Base-by-base conservation (phyloP, 208 protist genomes). In the Trypanosoma rangeli region DNA sequence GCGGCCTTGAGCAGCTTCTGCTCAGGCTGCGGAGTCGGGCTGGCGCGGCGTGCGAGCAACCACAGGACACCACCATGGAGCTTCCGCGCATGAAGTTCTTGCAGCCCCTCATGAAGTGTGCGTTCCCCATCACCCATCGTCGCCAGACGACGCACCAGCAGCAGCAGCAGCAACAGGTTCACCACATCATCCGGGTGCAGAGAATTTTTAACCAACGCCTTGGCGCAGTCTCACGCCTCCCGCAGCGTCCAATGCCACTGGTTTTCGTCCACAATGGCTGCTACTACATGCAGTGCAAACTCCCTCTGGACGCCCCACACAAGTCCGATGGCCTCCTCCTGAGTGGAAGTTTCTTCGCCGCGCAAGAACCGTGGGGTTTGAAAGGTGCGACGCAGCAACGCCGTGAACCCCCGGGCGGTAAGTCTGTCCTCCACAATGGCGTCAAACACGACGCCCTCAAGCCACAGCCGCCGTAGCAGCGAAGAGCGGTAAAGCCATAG, bases 161-260 rank as follows among this genome's bases (percentile, higher is more conserved):
- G 70, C 18, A 69, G 35, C 16, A 75, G 62, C 20, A 69, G 46
- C 24, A 28, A 24, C 0, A 75, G 10, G 44, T 42, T 69, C 26
- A 69, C 24, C 18, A 69, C 1, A 61, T 75, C 62, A 64, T 75
- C 70, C 16, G 60, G 70, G 28, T 42, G 42, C 39, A 75, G 18
- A 18, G 18, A 69, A 56, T 63, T 37, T 5, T 16, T 37, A 10
- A 75, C 59, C 33, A 75, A 29, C 31, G 70, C 58, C 50, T 54
- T 60, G 37, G 71, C 57, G 60, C 62, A 69, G 20, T 66, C 56
- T 64, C 71, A 76, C 15, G 22, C 33, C 49, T 76, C 64, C 55
- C 55, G n/a, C 31, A 64, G 35, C 33, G 55, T 53, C 57, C 62
- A 70, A 18, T 8, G 35, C 57, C 44, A 61, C 42, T 52, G 44